Evolutionary conservation across 2,329 filamentous ascomycete species (phyloP).

Genomic region (Plectosphaerella plurivora): DNA sequence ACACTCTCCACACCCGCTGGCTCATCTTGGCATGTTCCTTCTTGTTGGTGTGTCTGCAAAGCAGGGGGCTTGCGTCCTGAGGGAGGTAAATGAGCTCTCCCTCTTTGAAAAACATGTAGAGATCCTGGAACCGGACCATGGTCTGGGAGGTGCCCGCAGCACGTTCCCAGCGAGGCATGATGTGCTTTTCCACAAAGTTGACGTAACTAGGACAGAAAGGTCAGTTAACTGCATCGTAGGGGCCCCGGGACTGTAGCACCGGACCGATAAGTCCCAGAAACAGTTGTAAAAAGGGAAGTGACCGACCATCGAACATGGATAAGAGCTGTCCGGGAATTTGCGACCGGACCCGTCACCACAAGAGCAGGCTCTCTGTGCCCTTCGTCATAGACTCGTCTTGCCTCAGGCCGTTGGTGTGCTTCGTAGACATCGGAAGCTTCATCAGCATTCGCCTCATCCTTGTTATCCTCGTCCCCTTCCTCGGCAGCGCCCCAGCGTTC

Average conservation of each 20-base stretch:
- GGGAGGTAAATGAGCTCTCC: constrained; percentile 3
- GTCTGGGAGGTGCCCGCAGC: neutral
- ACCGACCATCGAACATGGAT: neutral
- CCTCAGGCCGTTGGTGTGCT: too few relatives aligned
- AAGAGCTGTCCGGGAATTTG: neutral
- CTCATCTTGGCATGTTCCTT: neutral
- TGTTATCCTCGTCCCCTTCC: neutral
- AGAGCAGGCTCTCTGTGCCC: constrained; percentile 2
- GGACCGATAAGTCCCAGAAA: neutral
- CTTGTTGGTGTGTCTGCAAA: neutral
- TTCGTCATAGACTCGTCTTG: neutral
- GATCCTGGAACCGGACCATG: constrained; percentile 1
- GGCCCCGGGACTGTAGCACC: neutral
- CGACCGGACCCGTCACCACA: neutral
- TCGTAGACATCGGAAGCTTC: neutral
- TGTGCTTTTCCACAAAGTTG: neutral
- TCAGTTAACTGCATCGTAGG: too few relatives aligned
- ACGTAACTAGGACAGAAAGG: neutral
- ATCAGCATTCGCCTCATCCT: neutral
- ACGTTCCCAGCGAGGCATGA: neutral
- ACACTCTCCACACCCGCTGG: neutral
- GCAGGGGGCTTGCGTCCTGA: neutral
- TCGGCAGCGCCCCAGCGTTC: neutral
- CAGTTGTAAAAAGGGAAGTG: neutral
- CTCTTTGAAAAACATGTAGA: neutral